phyloP scores from a whole-genome alignment of 2,329 filamentous ascomycete genomes.

The Pseudogymnoascus sp. region DNA sequence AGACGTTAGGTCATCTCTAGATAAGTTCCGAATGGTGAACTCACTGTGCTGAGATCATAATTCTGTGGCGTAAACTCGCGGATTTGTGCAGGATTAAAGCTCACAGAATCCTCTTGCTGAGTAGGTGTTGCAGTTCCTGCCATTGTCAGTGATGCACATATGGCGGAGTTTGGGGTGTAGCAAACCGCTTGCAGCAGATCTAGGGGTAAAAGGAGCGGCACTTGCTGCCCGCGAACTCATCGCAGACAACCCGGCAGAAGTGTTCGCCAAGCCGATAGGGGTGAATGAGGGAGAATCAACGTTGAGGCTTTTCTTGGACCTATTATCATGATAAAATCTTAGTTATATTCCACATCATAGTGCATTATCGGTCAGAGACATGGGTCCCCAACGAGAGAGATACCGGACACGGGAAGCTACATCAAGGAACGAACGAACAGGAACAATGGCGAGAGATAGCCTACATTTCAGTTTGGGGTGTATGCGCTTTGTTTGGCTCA shows the following conservation, averaged over 20 bases:
- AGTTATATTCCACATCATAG: neutral
- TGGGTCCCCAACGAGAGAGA: neutral
- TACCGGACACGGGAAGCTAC: neutral
- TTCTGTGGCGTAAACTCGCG: slow-evolving; percentile 52
- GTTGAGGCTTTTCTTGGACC: slow-evolving; percentile 71
- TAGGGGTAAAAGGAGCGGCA: slow-evolving; percentile 77
- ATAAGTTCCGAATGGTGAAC: slow-evolving; percentile 15
- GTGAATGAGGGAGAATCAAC: slow-evolving; percentile 96
- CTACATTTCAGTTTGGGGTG: slow-evolving; percentile 15
- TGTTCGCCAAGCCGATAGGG: slow-evolving; percentile 46
- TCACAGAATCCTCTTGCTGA: slow-evolving; percentile 32
- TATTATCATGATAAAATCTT: slow-evolving; percentile 23
- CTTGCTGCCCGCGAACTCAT: slow-evolving; percentile 88
- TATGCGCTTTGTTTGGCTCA: slow-evolving; percentile 57
- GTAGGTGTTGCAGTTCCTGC: slow-evolving; percentile 29
- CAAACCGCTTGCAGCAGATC: slow-evolving; percentile 40
- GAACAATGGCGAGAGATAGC: neutral
- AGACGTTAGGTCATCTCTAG: neutral
- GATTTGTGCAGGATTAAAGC: slow-evolving; percentile 51
- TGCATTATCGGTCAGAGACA: neutral
- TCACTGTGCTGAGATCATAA: slow-evolving; percentile 47
- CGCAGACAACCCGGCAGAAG: slow-evolving; percentile 55
- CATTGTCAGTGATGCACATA: slow-evolving; percentile 3
- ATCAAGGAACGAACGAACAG: neutral
- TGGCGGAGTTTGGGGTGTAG: slow-evolving; percentile 2